Evolutionary conservation across 2,329 filamentous ascomycete genomes (phyloP).

Genomic region (Aureobasidium subglaciale): DNA sequence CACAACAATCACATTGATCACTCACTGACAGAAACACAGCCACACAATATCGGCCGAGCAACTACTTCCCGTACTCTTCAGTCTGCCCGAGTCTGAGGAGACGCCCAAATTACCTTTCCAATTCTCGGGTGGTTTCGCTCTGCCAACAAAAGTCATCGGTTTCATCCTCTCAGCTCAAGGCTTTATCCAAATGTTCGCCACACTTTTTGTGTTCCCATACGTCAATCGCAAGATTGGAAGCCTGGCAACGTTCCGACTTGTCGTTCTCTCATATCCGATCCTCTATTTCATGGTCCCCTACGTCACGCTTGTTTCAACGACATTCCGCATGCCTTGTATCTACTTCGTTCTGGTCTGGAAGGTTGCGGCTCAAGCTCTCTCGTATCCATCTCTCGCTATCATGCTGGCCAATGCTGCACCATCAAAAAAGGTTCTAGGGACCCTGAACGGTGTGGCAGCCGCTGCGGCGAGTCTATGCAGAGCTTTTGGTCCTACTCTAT

Average conservation of each 20-base stretch:
- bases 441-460: conserved; percentile 85
- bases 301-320: conserved; percentile 70
- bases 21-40: conserved; percentile 42
- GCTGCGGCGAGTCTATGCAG: conserved; percentile 85
- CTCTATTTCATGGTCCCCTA: conserved; percentile 87
- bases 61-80: conserved; percentile 85
- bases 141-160: conserved; percentile 77
- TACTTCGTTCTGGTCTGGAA: conserved; percentile 80
- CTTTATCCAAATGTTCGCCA: conserved; percentile 79
- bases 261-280: conserved; percentile 75
- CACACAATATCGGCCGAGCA: conserved; percentile 97
- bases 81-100: conserved; percentile 51
- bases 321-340: conserved; percentile 64
- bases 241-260: conserved; percentile 72
- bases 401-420: conserved; percentile 84
- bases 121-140: conserved; percentile 79
- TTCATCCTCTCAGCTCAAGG: conserved; percentile 85
- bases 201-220: conserved; percentile 75
- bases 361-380: conserved; percentile 83
- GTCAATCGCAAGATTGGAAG: conserved; percentile 69
- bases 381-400: conserved; percentile 85
- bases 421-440: conserved; percentile 75
- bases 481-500: conserved; percentile 81
- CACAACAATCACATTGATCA: too few species aligned
- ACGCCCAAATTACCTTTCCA: conserved; percentile 68